These are phyloP conservation scores for Hibiscus tridactylites DNA, from an alignment of 345 rosid genomes.

Conservation along the genomic window DNA sequence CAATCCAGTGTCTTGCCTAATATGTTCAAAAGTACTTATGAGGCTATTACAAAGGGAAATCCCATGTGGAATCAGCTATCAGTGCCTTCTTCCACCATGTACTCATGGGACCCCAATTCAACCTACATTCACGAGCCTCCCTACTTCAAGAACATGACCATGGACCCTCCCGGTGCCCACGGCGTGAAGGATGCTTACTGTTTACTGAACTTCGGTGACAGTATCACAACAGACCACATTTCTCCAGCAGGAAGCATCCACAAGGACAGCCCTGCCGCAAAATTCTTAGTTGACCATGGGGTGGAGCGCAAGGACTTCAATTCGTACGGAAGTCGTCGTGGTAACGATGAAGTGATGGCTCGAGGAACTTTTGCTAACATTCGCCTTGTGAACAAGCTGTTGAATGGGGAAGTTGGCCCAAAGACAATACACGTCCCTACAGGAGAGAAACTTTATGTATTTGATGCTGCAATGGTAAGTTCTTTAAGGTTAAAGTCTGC, in stretches of 20 bases:
- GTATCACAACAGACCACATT: constrained; percentile 97
- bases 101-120: constrained; percentile 81
- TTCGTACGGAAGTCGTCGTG: constrained; percentile 98
- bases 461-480: constrained; percentile 86
- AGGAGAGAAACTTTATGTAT: constrained; percentile 90
- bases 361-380: constrained; percentile 99
- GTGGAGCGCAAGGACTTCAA: constrained; percentile 85
- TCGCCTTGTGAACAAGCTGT: constrained; percentile 87
- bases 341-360: constrained; percentile 94
- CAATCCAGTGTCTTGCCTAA: constrained; percentile 88
- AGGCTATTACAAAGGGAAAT: constrained; percentile 92
- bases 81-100: constrained; percentile 50
- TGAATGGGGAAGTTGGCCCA: constrained; percentile 94
- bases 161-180: constrained; percentile 89
- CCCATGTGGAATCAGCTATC: constrained; percentile 86
- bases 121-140: constrained; percentile 99
- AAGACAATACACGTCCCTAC: constrained; percentile 88
- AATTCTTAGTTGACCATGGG: constrained; percentile 62
- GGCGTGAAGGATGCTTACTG: constrained; percentile 96
- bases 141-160: constrained; percentile 87
- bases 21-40: constrained; percentile 88
- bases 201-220: constrained; percentile 87
- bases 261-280: constrained; percentile 94
- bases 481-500: background rate
- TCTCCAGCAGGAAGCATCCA: constrained; percentile 99